Evolutionary conservation across 148 eudicot genomes (phyloP).

Genomic region (Vaccinium darrowii): DNA sequence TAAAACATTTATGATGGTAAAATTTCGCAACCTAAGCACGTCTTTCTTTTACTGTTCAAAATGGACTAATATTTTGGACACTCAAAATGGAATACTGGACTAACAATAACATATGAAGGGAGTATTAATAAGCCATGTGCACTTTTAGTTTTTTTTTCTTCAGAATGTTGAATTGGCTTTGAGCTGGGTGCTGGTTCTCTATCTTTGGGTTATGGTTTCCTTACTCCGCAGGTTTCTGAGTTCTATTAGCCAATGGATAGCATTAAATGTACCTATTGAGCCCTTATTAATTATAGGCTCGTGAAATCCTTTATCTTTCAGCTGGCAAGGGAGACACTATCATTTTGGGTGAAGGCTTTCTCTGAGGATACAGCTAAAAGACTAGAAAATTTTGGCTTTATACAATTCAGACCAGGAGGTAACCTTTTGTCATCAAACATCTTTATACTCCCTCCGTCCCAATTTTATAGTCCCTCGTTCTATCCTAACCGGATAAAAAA

Average conservation of each 20-base stretch:
- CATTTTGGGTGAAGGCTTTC: conserved; percentile 99
- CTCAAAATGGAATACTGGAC: not conserved
- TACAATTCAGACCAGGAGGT: conserved; percentile 99
- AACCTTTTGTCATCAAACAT: conserved; percentile 20
- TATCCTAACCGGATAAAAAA: too few species aligned
- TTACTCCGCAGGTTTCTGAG: not conserved
- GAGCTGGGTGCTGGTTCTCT: not conserved
- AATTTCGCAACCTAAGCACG: not conserved
- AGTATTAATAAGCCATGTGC: not conserved
- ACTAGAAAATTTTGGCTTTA: conserved; percentile 95
- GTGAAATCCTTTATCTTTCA: conserved; percentile 38
- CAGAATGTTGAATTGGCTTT: not conserved
- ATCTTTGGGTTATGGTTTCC: not conserved
- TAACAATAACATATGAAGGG: not conserved
- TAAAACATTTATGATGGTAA: not conserved
- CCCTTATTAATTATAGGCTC: conserved; percentile 6
- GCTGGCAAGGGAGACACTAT: conserved; percentile 95
- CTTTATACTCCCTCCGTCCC: too few species aligned
- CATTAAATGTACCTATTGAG: not conserved
- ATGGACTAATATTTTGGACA: not conserved
- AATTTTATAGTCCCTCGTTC: too few species aligned
- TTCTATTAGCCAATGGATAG: not conserved
- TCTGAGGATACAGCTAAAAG: conserved; percentile 98
- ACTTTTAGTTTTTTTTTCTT: not conserved
- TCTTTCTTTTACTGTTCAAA: not conserved